These are phyloP conservation scores for Candida railenensis DNA, from an alignment of 805 yeast genomes.

Conservation along the genomic window DNA sequence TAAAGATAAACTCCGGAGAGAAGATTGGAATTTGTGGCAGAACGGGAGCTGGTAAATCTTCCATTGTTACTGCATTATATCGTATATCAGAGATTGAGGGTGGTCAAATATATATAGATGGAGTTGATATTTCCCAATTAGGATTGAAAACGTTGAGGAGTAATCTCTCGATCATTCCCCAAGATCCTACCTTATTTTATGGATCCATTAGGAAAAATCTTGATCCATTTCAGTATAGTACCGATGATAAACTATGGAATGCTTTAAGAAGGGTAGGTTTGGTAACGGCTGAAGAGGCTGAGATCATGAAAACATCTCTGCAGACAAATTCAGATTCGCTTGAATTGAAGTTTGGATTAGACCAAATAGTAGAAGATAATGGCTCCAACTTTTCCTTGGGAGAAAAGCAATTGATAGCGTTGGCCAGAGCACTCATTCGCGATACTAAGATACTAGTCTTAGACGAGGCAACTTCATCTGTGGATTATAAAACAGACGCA, in stretches of 20 bases:
- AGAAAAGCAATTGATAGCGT: constrained; percentile 16
- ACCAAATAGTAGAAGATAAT: constrained; percentile 13
- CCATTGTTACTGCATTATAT: constrained; percentile 16
- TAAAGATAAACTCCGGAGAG: constrained; percentile 8
- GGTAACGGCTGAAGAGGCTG: constrained; percentile 26
- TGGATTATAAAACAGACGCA: constrained; percentile 18
- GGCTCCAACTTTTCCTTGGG: constrained; percentile 18
- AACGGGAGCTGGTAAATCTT: constrained; percentile 22
- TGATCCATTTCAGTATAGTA: constrained; percentile 15
- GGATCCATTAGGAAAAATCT: constrained; percentile 16
- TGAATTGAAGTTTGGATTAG: constrained; percentile 14
- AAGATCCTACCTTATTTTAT: constrained; percentile 18
- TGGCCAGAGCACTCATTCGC: constrained; percentile 17
- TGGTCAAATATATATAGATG: constrained; percentile 17
- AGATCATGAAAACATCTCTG: no score
- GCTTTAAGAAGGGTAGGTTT: constrained; percentile 13
- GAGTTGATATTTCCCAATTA: constrained; percentile 11
- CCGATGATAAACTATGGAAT: constrained; percentile 15
- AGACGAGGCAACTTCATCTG: constrained; percentile 20
- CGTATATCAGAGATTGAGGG: constrained; percentile 12
- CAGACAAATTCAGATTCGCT: background rate
- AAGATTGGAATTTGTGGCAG: constrained; percentile 21
- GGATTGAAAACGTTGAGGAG: constrained; percentile 13
- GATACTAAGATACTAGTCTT: constrained; percentile 14
- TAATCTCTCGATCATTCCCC: constrained; percentile 18